Conservation (phyloP, 495 filamentous ascomycete genomes). For the Cryomyces antarcticus region DNA sequence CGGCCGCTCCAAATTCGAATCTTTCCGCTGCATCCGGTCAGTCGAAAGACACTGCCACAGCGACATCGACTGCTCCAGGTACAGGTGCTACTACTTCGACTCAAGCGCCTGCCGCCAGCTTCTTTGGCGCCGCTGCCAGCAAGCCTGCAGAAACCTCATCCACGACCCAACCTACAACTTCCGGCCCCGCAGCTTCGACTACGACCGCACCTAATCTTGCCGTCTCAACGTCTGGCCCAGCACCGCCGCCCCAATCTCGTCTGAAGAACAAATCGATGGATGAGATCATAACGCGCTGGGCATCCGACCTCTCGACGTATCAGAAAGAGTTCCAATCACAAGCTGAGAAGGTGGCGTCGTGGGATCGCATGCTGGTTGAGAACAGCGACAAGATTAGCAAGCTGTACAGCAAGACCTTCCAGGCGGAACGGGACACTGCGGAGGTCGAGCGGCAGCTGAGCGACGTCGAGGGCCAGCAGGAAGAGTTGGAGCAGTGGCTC, state of each 20-base stretch:
- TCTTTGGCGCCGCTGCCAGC: neutral
- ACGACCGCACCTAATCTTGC: conserved; percentile 10
- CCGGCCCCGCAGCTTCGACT: conserved; percentile 11
- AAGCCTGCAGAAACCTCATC: conserved; percentile 2
- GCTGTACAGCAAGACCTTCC: conserved; percentile 67
- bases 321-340: conserved; percentile 87
- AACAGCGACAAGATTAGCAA: conserved; percentile 84
- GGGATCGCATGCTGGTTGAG: conserved; percentile 80
- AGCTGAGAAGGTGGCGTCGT: conserved; percentile 64
- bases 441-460: conserved; percentile 82
- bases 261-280: conserved; percentile 98
- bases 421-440: conserved; percentile 73
- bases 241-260: conserved; percentile 59
- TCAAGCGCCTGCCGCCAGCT: neutral
- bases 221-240: conserved; percentile 57
- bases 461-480: conserved; percentile 76
- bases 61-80: too few species aligned
- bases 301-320: conserved; percentile 80
- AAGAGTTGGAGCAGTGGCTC: conserved; percentile 64
- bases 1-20: conserved; percentile 7
- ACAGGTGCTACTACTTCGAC: neutral
- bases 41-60: neutral
- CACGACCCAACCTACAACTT: conserved; percentile 10
- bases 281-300: conserved; percentile 97
- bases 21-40: conserved; percentile 11